Evolutionary conservation across 768 basidiomycete genomes (phyloP), one percentile per base, ranked within the genome.

Genomic region (Pleurotus pulmonarius): DNA sequence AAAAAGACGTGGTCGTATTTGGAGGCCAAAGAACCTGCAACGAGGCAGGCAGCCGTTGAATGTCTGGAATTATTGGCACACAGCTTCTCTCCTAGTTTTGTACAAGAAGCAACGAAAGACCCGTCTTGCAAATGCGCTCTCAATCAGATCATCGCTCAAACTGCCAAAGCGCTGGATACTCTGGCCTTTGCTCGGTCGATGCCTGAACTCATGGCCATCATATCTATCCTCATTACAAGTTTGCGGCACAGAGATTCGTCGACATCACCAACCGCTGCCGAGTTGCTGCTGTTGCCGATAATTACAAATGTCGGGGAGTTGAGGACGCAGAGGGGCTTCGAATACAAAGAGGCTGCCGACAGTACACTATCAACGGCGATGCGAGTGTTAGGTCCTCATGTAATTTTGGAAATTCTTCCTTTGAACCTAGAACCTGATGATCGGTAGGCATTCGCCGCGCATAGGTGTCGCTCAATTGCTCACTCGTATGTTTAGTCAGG

Each of bases 281-380:
- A 94, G 66, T 65, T 71, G 16, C 74, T 97, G 4, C 73, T 95
- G 25, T 66, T 88, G 49, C 83, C 86, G 39, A 65, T 94, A 40
- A 79, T 98, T 44, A 70, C 78, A 58, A 83, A 83, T 57, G 76
- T 96, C 20, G 91, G 85, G 5, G 86, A 88, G 34, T 71, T 96
- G 53, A 75, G 96, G 55, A 75, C 82, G 22, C 79, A 88, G 63
- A 92, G 89, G 69, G 84, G 79, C 1, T 99, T 98, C 64, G 94
- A 97, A 69, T 82, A 90, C 71, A 94, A 92, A 68, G 94, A 95
- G 65, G 84, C 82, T 16, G 93, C 87, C 12, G 96, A 99, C 66
- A 74, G 73, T 8, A 85, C 88, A 0, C 73, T 98, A 37, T 84
- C 88, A 1, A 81, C 83, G 22, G 92, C 94, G 0, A 90, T 97